These are phyloP conservation scores for Phytopythium oedochilum DNA, from an alignment of 352 stramenopile genomes.

Conservation along the genomic window DNA sequence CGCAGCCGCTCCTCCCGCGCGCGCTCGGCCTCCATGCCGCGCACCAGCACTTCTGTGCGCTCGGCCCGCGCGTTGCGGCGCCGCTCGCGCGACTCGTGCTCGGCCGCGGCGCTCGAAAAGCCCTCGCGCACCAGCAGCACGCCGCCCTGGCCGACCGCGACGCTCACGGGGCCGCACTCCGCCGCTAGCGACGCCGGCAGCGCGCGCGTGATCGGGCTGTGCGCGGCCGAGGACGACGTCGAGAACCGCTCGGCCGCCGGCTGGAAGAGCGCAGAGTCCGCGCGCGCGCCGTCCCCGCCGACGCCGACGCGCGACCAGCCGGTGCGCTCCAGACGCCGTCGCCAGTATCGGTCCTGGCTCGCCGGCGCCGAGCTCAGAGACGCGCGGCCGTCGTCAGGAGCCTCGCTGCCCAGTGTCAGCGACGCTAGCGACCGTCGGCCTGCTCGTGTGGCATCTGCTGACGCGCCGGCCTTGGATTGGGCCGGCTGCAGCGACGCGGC, in stretches of 20 bases:
- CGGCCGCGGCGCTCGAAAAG: slow-evolving; percentile 17
- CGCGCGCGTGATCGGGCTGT: slow-evolving; percentile 43
- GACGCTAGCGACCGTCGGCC: background rate
- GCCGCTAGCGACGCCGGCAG: slow-evolving; percentile 4
- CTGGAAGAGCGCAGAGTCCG: slow-evolving; percentile 41
- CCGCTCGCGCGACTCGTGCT: slow-evolving; percentile 27
- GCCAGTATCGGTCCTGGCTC: slow-evolving; percentile 50
- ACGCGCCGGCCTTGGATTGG: too few relatives aligned
- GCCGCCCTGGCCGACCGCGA: background rate
- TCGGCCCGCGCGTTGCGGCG: slow-evolving; percentile 35
- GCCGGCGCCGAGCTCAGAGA: background rate
- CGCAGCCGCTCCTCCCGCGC: slow-evolving; percentile 30
- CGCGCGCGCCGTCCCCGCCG: slow-evolving; percentile 47
- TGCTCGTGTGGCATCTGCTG: background rate
- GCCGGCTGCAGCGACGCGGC: background rate
- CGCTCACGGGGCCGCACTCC: slow-evolving; percentile 25
- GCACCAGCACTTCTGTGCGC: slow-evolving; percentile 34
- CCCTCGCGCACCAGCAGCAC: slow-evolving; percentile 22
- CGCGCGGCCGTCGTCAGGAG: background rate
- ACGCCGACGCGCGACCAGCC: slow-evolving; percentile 80
- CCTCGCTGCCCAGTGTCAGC: background rate
- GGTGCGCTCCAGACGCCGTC: slow-evolving; percentile 46
- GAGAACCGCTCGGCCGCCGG: slow-evolving; percentile 41
- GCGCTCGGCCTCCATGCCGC: slow-evolving; percentile 22
- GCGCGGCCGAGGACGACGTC: slow-evolving; percentile 45